Conservation (phyloP, 2,329 filamentous ascomycete genomes). For the Fonsecaea monophora region DNA sequence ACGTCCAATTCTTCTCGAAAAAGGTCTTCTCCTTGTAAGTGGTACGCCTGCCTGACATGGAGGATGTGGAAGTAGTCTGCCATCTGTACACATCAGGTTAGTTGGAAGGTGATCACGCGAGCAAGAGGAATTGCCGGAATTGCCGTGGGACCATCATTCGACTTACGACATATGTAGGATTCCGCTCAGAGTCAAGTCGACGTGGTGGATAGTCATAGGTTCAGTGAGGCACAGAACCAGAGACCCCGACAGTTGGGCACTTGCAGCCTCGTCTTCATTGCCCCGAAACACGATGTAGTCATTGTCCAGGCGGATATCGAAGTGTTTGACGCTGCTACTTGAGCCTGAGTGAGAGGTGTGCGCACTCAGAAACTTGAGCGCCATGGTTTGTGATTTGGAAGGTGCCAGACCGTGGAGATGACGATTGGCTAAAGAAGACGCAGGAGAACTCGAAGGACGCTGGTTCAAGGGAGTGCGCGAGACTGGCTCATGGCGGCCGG, state of each 20-base stretch:
- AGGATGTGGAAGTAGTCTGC: constrained; percentile 42
- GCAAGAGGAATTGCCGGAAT: constrained; percentile 19
- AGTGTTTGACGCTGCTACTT: constrained; percentile 55
- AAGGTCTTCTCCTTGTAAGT: constrained; percentile 57
- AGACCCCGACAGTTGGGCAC: constrained; percentile 74
- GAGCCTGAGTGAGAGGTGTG: constrained; percentile 46
- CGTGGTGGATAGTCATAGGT: constrained; percentile 72
- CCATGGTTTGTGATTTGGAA: constrained; percentile 45
- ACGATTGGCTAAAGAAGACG: constrained; percentile 29
- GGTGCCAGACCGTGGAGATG: constrained; percentile 25
- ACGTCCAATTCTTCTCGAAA: constrained; percentile 74
- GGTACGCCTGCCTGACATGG: constrained; percentile 39
- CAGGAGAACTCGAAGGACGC: constrained; percentile 27
- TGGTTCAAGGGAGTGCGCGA: constrained; percentile 29
- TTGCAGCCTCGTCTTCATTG: constrained; percentile 74
- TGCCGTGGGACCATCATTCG: constrained; percentile 21
- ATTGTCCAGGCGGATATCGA: constrained; percentile 70
- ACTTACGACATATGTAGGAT: constrained; percentile 72
- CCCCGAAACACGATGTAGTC: constrained; percentile 82
- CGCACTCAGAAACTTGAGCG: constrained; percentile 54
- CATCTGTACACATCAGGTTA: constrained; percentile 32
- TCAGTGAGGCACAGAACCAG: constrained; percentile 76
- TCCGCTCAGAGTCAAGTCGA: constrained; percentile 74
- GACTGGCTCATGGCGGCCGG: constrained; percentile 35
- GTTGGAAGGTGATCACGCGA: constrained; percentile 30